Conservation (phyloP, 371 early-diverging fungal genomes). For the Rhizomucor pusillus region DNA sequence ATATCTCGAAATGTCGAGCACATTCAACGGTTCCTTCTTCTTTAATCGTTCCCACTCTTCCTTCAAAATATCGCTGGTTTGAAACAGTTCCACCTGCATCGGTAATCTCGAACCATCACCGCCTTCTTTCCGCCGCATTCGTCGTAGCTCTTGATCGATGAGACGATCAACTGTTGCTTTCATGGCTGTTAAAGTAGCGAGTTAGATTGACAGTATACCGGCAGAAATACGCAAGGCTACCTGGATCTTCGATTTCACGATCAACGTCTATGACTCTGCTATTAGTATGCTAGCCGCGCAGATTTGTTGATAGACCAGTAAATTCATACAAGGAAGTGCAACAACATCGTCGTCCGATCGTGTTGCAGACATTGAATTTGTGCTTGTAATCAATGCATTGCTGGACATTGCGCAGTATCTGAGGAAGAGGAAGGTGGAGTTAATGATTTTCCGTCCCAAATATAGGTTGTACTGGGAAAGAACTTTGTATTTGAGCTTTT, state of each 20-base stretch:
- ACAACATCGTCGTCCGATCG: slow-evolving; percentile 34
- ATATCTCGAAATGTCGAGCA: slow-evolving; percentile 62
- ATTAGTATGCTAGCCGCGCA: neutral
- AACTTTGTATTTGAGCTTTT: no score
- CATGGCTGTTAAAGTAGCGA: slow-evolving; percentile 19
- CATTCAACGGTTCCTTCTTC: slow-evolving; percentile 51
- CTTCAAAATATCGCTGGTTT: slow-evolving; percentile 45
- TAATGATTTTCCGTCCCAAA: neutral
- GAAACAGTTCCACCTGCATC: slow-evolving; percentile 29
- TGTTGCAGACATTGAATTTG: slow-evolving; percentile 10
- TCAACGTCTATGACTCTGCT: slow-evolving; percentile 34
- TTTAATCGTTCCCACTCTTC: slow-evolving; percentile 65
- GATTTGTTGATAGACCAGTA: no score
- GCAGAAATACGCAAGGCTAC: slow-evolving; percentile 8
- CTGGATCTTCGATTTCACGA: slow-evolving; percentile 39
- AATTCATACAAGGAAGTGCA: slow-evolving; percentile 39
- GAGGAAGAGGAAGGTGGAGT: neutral
- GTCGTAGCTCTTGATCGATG: slow-evolving; percentile 69
- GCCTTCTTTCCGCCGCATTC: slow-evolving; percentile 44
- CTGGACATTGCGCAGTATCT: slow-evolving; percentile 3
- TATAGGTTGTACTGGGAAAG: no score
- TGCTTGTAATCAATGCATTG: slow-evolving; percentile 3
- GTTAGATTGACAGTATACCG: no score
- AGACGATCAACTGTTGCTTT: slow-evolving; percentile 55
- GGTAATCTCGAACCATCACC: slow-evolving; percentile 33